Base-by-base conservation (phyloP, 2,329 filamentous ascomycete genomes). In the Ceratocystis colombiana region DNA sequence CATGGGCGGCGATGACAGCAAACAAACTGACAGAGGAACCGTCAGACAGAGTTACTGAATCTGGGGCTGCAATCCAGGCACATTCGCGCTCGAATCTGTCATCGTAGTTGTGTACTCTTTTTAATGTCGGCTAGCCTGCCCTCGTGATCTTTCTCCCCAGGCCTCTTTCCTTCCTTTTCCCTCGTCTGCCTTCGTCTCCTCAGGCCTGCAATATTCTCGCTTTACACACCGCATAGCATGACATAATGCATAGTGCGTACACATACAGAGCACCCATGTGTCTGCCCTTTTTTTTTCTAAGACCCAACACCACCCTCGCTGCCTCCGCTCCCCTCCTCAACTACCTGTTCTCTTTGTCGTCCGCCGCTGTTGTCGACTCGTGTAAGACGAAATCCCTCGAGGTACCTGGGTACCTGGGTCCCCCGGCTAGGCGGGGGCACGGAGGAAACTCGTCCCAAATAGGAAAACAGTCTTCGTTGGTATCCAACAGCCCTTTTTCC, bases 371-470 rank as follows among this genome's bases (percentile, higher is more conserved):
- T 57, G 50, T 28, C 3, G 12, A 15, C 30, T 57, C 53, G 53
- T 57, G 53, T 57, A 57, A 57, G 53, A 57, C 53, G 53, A 57
- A 57, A 57, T 57, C 53, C 53, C 25, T 30, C 20, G 17, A 57
- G 53, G 53, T 57, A 57, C 8, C 53, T 57, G 22, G 22, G 53
- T 57, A 57, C 53, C 28, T 57, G 46, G 17, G 53, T 15, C 8
- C 37, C 37, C 8, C 37, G 37, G 37, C 37, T 41, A 41, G 37
- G 37, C 10, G 37, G 10, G 37, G 37, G 37, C 37, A 41, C 37
- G 37, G 37, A 41, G 37, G 37, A 41, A 41, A 41, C 37, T 41
- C 22, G 8, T 57, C 53, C 53, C 53, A 57, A 57, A 57, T 57
- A 57, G 53, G 53, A 33, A 57, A 57, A 57, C 53, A 57, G 53